phyloP scores from a whole-genome alignment of 169 alveolate species.

The Plasmodium gallinaceum region DNA sequence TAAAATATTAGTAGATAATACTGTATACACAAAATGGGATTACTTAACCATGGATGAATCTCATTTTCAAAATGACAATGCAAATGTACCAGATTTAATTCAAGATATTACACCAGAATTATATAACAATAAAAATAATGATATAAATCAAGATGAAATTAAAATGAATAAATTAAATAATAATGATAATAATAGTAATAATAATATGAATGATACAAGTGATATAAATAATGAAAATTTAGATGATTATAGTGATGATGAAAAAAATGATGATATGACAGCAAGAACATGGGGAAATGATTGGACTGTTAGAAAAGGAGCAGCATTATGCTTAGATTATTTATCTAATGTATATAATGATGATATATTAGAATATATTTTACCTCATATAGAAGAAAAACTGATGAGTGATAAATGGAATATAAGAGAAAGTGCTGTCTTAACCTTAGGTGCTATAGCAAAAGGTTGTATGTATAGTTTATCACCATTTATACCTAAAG shows the following conservation, averaged over 20 bases:
- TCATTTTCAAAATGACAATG: conserved; percentile 91
- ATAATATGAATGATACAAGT: conserved; percentile 1
- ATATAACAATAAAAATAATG: conserved; percentile 82
- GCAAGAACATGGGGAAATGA: conserved; percentile 91
- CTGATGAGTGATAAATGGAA: conserved; percentile 91
- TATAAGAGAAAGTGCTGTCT: conserved; percentile 90
- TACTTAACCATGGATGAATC: conserved; percentile 91
- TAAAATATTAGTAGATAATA: conserved; percentile 83
- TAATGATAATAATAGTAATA: background rate
- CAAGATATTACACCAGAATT: conserved; percentile 88
- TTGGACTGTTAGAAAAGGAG: conserved; percentile 93
- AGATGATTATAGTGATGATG: conserved; percentile 20
- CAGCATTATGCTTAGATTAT: conserved; percentile 88
- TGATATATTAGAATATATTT: conserved; percentile 82
- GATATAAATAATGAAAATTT: background rate
- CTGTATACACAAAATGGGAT: conserved; percentile 89
- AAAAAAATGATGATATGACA: conserved; percentile 84
- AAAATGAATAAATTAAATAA: conserved; percentile 37
- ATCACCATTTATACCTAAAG: conserved; percentile 90
- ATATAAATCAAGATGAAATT: conserved; percentile 71
- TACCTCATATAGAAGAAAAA: conserved; percentile 87
- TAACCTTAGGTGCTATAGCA: conserved; percentile 93
- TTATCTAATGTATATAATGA: conserved; percentile 84
- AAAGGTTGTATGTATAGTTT: conserved; percentile 89
- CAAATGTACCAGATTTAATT: conserved; percentile 86